Evolutionary conservation across 2,329 filamentous ascomycete species (phyloP), one percentile per base, ranked within the genome.

Genomic region (Phialemoniopsis sp.): DNA sequence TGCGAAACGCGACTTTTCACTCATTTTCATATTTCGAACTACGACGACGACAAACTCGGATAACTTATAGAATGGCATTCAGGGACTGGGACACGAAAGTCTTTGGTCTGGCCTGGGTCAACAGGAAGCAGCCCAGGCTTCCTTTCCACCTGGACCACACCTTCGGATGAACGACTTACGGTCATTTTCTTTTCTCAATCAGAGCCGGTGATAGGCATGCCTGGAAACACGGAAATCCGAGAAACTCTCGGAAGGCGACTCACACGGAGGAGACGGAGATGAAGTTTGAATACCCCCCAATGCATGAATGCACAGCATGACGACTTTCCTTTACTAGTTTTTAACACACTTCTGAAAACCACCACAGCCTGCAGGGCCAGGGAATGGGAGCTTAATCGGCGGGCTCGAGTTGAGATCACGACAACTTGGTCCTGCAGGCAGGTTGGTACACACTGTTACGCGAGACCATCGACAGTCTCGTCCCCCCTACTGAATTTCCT

Each of bases 21-120:
- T 46, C 46, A 15, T 49, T 45, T 44, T 40, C 17, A 45, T 34
- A 36, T 45, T 46, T 45, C 42, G 43, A 42, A 33, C 26, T 37
- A 16, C 32, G 32, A 28, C 39, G 19, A 29, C 38, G 33, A 32
- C 40, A 31, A 39, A 29, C 29, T 21, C 29, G 31, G 37, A 28
- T 39, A 39, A 29, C 26, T 12, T 39, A 34, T 39, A 39, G 38
- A 39, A 33, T 39, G 38, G 38, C 26, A 34, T 39, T 32, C 34
- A 13, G 38, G 38, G 21, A 16, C 26, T 8, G 21, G 17, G 30
- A 9, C 19, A 8, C 19, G 38, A n/a, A 21, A 18, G 32, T 28
- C 21, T 14, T 34, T 26, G 19, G 37, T 34, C 12, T 28, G 14
- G n/a, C n/a, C 13, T n/a, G 21, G 12, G 12, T 14, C n/a, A 13